These are phyloP conservation scores for Fraxinus ornus DNA, from an alignment of 305 asterid species.

Conservation along the genomic window DNA sequence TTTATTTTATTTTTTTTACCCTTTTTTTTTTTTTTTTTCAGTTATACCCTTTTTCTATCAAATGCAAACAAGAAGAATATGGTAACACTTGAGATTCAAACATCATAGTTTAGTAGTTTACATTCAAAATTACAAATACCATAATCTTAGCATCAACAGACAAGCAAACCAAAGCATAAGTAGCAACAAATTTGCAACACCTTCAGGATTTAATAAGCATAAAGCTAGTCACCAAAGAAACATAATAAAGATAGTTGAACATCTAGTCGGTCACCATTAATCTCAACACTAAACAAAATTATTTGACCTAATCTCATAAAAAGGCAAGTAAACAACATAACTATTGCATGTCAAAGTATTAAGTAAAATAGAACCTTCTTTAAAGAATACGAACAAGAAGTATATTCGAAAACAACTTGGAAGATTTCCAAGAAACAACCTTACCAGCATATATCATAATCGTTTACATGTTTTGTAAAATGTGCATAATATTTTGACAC, in stretches of 20 bases:
- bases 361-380: not conserved
- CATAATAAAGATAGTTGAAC: slow-evolving; percentile 22
- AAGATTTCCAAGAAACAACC: not conserved
- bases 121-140: not conserved
- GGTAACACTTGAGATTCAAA: not conserved
- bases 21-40: not conserved
- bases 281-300: slow-evolving; percentile 6
- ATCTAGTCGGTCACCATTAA: slow-evolving; percentile 35
- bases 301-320: slow-evolving; percentile 12
- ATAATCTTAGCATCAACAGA: not conserved
- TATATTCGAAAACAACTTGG: not conserved
- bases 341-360: not conserved
- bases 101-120: not conserved
- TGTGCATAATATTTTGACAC: not conserved
- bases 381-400: not conserved
- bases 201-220: not conserved
- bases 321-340: not conserved
- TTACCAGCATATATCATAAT: not conserved
- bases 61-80: not conserved
- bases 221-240: not conserved
- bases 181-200: not conserved
- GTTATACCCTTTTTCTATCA: not conserved
- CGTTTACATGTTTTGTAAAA: not conserved
- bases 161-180: not conserved
- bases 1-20: not conserved